Conservation (phyloP, 345 rosid species). For the Acer negundo region DNA sequence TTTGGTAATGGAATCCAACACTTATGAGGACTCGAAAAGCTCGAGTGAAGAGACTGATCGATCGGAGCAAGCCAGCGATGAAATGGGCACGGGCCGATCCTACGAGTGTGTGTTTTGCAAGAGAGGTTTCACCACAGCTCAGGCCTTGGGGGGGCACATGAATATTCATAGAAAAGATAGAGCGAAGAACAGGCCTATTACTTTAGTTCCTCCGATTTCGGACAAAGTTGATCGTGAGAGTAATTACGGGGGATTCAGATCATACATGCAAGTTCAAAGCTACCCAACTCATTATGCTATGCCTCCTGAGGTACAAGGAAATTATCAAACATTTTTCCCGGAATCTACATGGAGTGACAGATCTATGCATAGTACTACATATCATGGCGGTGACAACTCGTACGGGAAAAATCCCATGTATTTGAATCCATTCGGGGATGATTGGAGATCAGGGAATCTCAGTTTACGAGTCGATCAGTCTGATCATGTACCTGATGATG, state of each 20-base stretch:
- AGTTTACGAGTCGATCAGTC: conserved; percentile 58
- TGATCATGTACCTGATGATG: conserved; percentile 23
- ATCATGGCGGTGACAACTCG: conserved; percentile 28
- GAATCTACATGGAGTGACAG: conserved; percentile 29
- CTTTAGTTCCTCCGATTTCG: conserved; percentile 22
- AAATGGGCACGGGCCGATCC: conserved; percentile 40
- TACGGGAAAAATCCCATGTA: conserved; percentile 25
- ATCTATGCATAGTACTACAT: conserved; percentile 17
- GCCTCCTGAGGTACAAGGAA: conserved; percentile 26
- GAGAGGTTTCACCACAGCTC: conserved; percentile 94
- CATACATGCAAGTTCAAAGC: conserved; percentile 34
- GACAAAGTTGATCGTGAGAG: conserved; percentile 29
- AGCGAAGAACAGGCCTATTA: conserved; percentile 48
- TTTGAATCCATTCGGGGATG: conserved; percentile 30
- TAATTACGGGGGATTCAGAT: conserved; percentile 19
- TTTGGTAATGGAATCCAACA: conserved; percentile 36
- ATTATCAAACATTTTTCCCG: conserved; percentile 41
- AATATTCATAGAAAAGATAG: conserved; percentile 89
- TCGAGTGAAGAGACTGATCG: conserved; percentile 39
- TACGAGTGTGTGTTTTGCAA: conserved; percentile 80
- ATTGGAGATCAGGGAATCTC: conserved; percentile 41
- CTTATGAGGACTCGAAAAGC: conserved; percentile 33
- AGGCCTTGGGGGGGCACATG: conserved; percentile 96
- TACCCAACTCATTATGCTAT: conserved; percentile 28
- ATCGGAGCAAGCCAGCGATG: conserved; percentile 30